Evolutionary conservation across 306 rosid species (phyloP), one percentile per base, ranked within the genome.

Genomic region (Castanea crenata): DNA sequence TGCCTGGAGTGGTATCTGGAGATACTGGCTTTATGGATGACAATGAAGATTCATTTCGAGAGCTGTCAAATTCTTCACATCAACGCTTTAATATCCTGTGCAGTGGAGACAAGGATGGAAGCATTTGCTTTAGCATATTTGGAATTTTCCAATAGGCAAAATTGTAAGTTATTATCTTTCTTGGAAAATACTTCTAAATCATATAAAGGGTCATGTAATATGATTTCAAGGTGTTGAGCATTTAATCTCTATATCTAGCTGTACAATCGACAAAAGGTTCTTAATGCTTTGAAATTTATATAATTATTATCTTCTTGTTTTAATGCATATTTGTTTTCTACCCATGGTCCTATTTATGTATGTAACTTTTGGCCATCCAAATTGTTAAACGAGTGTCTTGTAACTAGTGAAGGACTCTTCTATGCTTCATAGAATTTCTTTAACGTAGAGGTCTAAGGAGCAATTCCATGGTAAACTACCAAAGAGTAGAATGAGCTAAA

Each of bases 1-100:
- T 92, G 86, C 97, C 92, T 62, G 99, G 99, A 85, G 81, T 92
- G 87, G 97, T 94, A 56, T 88, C 97, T 32, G 97, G 97, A 77
- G 99, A 94, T 75, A 73, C 87, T 46, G 90, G 97, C 80, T 91
- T 92, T 88, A 89, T 91, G 85, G 97, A 94, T 78, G 99, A 94
- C 14, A 77, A 81, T 79, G 97, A 92, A 78, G 95, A 90, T 83
- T 90, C 95, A 29, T 94, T 87, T 84, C 88, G 65, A 76, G 99
- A 94, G 83, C 80, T 94, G 79, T 87, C 97, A 78, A 91, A 88
- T 86, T 91, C 97, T 79, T 91, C 99, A 64, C 93, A 90, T 74
- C 97, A 90, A 82, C 92, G 83, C 54, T 94, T 94, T 85, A 94
- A 90, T 78, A 91, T 94, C 78, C 88, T 92, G 29, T 92, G 97